Evolutionary conservation across 257 asterid species (phyloP).

Genomic region (Solanum ahanhuiri): DNA sequence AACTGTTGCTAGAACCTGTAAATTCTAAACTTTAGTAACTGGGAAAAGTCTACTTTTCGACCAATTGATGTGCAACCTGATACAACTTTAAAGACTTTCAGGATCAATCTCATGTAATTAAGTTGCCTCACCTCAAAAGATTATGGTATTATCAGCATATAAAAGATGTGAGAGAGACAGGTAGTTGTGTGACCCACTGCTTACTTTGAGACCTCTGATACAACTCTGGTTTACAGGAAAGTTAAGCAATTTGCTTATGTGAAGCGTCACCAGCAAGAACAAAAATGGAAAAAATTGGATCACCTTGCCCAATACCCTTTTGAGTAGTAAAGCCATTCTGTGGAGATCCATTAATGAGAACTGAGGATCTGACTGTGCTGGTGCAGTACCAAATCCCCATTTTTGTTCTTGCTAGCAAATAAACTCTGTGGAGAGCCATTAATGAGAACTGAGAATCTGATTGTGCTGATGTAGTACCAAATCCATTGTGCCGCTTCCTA

Average conservation of each 20-base stretch:
- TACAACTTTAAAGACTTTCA: neutral
- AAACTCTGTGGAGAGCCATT: neutral
- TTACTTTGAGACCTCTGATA: neutral
- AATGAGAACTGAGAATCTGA: neutral
- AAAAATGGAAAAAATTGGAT: neutral
- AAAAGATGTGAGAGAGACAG: neutral
- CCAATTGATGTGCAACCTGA: neutral
- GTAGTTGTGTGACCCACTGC: neutral
- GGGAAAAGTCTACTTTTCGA: neutral
- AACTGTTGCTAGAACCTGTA: neutral
- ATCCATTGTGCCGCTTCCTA: neutral
- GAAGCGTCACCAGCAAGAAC: neutral
- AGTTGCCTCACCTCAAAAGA: neutral
- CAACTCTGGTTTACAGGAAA: neutral
- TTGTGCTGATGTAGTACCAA: neutral
- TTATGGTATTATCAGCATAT: neutral
- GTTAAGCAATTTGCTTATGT: neutral
- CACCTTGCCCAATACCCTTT: neutral
- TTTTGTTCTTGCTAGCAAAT: neutral
- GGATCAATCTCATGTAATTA: neutral
- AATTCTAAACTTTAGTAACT: neutral
- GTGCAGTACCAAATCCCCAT: neutral
- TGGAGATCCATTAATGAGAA: neutral
- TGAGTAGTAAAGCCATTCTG: neutral
- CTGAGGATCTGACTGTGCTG: neutral